phyloP scores from a whole-genome alignment of 1,284 basidiomycete species.

The Farysia itapuensis region DNA sequence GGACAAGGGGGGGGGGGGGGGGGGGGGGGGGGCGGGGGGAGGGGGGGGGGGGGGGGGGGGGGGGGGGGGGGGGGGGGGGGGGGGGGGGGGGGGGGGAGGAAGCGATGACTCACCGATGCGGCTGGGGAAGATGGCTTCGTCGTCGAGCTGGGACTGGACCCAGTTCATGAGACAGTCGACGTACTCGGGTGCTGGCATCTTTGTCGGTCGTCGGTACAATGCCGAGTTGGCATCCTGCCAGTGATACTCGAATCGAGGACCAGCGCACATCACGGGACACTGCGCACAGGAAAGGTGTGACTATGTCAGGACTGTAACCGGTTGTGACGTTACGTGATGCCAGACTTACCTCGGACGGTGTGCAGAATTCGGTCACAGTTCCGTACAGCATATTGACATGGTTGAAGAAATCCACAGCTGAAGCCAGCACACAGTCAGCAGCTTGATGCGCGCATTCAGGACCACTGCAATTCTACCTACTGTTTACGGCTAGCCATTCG shows the following conservation, averaged over 20 bases:
- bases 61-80: no score
- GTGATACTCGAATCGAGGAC: conserved; percentile 93
- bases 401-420: conserved; percentile 60
- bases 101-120: conserved; percentile 82
- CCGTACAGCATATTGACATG: conserved; percentile 60
- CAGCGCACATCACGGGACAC: conserved; percentile 99
- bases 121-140: conserved; percentile 89
- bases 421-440: background rate
- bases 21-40: no score
- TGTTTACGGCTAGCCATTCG: conserved; percentile 60
- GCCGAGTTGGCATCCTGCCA: conserved; percentile 76
- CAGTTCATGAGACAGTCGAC: conserved; percentile 99
- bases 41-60: no score
- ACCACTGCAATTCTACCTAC: conserved; percentile 19
- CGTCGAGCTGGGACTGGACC: conserved; percentile 90
- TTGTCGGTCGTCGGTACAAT: conserved; percentile 54
- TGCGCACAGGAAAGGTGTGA: conserved; percentile 57
- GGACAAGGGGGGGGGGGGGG: no score
- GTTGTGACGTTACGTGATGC: no score
- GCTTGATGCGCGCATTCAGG: background rate
- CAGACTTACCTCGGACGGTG: conserved; percentile 36
- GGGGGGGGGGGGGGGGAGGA: no score
- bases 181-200: conserved; percentile 69
- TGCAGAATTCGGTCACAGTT: conserved; percentile 59
- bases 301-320: no score